Percentiles rank a stretch among this genome's conserved stretches.
Evolutionary conservation across 2,329 filamentous ascomycete species (phyloP).

Genomic region (Chaetomium sp.): DNA sequence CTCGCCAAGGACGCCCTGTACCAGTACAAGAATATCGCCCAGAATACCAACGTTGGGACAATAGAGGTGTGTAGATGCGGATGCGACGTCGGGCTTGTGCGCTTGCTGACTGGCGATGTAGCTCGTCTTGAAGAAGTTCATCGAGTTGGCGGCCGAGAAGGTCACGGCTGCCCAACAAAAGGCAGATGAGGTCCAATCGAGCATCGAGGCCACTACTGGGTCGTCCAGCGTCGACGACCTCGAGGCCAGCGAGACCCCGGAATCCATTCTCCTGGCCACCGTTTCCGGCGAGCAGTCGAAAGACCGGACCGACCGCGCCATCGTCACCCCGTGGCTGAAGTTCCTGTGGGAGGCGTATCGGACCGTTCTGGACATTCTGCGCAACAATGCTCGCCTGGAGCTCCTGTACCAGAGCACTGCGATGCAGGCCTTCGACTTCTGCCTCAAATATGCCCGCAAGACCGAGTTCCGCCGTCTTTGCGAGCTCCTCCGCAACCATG

Average conservation of each 20-base stretch:
- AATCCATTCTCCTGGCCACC: slow-evolving; percentile 95
- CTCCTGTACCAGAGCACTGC: slow-evolving; percentile 98
- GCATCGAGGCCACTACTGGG: slow-evolving; percentile 72
- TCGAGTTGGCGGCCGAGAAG: slow-evolving; percentile 94
- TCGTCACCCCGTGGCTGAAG: slow-evolving; percentile 98
- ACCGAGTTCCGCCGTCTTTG: slow-evolving; percentile 98
- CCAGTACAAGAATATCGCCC: slow-evolving; percentile 99
- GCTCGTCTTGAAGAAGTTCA: slow-evolving; percentile 96
- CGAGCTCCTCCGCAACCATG: slow-evolving; percentile 96
- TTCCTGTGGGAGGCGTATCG: slow-evolving; percentile 99
- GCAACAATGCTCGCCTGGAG: slow-evolving; percentile 97
- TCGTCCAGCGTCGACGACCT: slow-evolving; percentile 86
- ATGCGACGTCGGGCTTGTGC: background rate
- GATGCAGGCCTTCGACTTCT: slow-evolving; percentile 98
- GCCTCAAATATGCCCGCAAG: slow-evolving; percentile 96
- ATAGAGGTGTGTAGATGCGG: slow-evolving; percentile 71
- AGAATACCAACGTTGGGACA: slow-evolving; percentile 97
- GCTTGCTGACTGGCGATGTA: slow-evolving; percentile 40
- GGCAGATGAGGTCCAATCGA: slow-evolving; percentile 91
- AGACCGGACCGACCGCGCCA: slow-evolving; percentile 95
- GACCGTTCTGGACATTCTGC: slow-evolving; percentile 95
- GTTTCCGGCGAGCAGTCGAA: slow-evolving; percentile 97
- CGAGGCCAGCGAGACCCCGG: slow-evolving; percentile 94
- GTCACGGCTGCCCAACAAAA: slow-evolving; percentile 94
- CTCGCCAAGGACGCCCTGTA: slow-evolving; percentile 98